Evolutionary conservation across 306 rosid species (phyloP), one percentile per base, ranked within the genome.

Genomic region (Vachellia collinsii): DNA sequence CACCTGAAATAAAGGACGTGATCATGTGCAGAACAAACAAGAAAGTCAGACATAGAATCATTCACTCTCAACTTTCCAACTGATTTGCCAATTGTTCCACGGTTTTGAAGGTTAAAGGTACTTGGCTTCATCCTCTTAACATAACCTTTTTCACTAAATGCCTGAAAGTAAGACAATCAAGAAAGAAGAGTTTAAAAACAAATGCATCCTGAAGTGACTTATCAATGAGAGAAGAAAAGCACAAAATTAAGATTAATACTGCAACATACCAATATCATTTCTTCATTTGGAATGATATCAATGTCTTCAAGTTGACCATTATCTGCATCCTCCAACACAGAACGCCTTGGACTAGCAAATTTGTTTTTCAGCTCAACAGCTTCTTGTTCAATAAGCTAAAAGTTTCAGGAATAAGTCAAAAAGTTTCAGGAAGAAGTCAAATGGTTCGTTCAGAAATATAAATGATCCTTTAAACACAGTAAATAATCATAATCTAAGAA

Each of bases 21-120:
- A 83, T 95, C 99, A 63, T 95, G 99, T 11, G 99, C 94, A 4
- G 59, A 95, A 80, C 99, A 95, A 75, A 93, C 98, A 8, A 91
- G 90, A 83, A 95, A 95, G 88, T 95, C 99, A 59, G 99, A 89
- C 98, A 93, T 95, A 20, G 97, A 85, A 87, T 95, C 99, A 16
- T 95, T 92, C 70, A 93, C 97, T 87, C 93, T 90, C 86, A 95
- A 87, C 83, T 95, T 95, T 74, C 99, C 99, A 43, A 95, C 98
- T 82, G 99, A 95, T 90, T 95, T 95, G 79, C 99, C 99, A 70
- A 95, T 93, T 79, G 99, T 95, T 53, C 99, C 99, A 78, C 99
- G 98, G 85, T 85, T 77, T 82, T 95, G 99, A 61, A 92, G 92
- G 90, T 85, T 95, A 83, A 95, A 95, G 76, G 96, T 95, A 82